Conservation (phyloP, 257 asterid genomes). For the Fraxinus cuspidata region DNA sequence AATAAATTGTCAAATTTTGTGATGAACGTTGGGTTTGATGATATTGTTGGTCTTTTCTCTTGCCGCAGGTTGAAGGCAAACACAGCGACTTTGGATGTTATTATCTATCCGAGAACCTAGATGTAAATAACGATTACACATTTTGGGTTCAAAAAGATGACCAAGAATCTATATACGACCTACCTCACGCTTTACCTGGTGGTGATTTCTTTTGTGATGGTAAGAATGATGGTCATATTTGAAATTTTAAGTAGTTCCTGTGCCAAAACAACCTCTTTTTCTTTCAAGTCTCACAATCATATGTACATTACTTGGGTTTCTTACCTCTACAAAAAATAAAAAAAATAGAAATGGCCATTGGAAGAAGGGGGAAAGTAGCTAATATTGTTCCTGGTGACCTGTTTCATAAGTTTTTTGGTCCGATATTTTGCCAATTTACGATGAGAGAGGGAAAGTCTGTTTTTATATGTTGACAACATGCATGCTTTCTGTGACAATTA, state of each 20-base stretch:
- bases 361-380: not conserved
- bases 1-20: conserved; percentile 9
- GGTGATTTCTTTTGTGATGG: conserved; percentile 50
- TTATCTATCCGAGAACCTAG: conserved; percentile 87
- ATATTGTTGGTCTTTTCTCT: conserved; percentile 21
- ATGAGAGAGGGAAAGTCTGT: not conserved
- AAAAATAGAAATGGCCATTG: not conserved
- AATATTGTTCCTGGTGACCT: not conserved
- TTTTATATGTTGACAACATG: not conserved
- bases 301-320: not conserved
- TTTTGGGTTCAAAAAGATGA: conserved; percentile 77
- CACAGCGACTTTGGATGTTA: conserved; percentile 60
- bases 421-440: not conserved
- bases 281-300: not conserved
- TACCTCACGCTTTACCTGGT: conserved; percentile 60
- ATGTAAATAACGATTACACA: conserved; percentile 82
- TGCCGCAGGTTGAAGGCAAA: conserved; percentile 77
- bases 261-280: conserved; percentile 14
- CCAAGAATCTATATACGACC: conserved; percentile 43
- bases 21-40: conserved; percentile 22
- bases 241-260: conserved; percentile 18
- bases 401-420: not conserved
- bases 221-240: conserved; percentile 23
- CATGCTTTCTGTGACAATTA: not conserved
- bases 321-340: not conserved